Percentiles rank a stretch among this genome's conserved stretches.
Evolutionary conservation across 441 rosid genomes (phyloP).

Genomic region (Viola pubescens): DNA sequence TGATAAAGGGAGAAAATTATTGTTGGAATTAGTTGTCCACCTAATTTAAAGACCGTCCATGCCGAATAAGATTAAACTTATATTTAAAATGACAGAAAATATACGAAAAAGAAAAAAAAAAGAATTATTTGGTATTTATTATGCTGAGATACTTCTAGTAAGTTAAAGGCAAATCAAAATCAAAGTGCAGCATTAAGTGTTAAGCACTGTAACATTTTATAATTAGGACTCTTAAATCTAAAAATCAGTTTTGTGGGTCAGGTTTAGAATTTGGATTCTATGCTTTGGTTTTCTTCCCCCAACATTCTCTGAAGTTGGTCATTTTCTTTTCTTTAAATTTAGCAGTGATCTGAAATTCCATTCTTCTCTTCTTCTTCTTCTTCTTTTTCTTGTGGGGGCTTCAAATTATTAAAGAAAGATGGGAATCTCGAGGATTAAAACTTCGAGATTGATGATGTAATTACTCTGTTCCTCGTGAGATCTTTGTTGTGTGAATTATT

Average conservation of each 20-base stretch:
- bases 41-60: no score
- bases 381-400: conserved; percentile 2
- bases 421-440: conserved; percentile 41
- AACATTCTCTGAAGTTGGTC: conserved; percentile 35
- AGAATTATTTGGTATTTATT: no score
- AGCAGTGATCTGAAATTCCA: conserved; percentile 16
- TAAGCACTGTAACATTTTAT: conserved; percentile 20
- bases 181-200: conserved; percentile 27
- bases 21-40: no score
- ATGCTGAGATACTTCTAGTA: no score
- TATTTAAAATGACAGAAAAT: no score
- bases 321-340: conserved; percentile 12
- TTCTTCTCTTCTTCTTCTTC: conserved; percentile 7
- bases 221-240: conserved; percentile 2
- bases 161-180: no score
- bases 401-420: conserved; percentile 15
- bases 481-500: conserved; percentile 31
- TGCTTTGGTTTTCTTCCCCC: conserved; percentile 30
- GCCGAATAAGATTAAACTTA: no score
- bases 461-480: conserved; percentile 23
- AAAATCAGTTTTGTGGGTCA: conserved; percentile 17
- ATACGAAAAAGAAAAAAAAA: no score
- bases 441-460: conserved; percentile 31
- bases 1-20: no score
- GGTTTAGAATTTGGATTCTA: conserved; percentile 11